A percentile compares a stretch with the other conserved stretches of the same genome.
Conservation (phyloP, 177 flowering plant genomes). For the Vitis hybrid region DNA sequence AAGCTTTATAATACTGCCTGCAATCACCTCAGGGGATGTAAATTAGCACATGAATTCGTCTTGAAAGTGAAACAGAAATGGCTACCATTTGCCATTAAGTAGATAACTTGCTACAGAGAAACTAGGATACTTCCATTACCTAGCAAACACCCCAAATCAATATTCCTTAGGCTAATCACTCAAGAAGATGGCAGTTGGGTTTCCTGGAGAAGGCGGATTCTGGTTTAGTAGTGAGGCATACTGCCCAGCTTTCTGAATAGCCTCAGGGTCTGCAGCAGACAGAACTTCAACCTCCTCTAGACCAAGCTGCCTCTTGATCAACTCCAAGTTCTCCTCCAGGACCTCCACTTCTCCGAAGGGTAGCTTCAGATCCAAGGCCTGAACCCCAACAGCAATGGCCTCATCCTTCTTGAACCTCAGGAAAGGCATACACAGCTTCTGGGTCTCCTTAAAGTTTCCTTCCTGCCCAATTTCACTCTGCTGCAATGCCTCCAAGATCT, state of each 20-base stretch:
- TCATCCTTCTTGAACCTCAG: slow-evolving; percentile 84
- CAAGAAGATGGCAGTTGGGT: slow-evolving; percentile 77
- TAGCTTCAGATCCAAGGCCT: slow-evolving; percentile 71
- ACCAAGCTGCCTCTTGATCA: slow-evolving; percentile 76
- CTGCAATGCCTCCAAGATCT: slow-evolving; percentile 55
- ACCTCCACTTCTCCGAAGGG: slow-evolving; percentile 88
- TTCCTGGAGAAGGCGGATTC: slow-evolving; percentile 88
- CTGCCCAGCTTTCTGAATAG: slow-evolving; percentile 49
- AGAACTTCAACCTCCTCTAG: slow-evolving; percentile 69
- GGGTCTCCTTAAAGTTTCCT: slow-evolving; percentile 57
- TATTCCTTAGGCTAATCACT: slow-evolving; percentile 1
- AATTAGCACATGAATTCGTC: too few relatives aligned
- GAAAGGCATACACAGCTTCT: slow-evolving; percentile 87
- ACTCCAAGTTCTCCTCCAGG: slow-evolving; percentile 69
- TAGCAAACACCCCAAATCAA: too few relatives aligned
- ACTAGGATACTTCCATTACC: neutral
- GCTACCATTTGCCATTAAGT: too few relatives aligned
- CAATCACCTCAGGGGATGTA: too few relatives aligned
- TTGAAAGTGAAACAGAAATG: too few relatives aligned
- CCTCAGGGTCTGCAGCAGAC: slow-evolving; percentile 49
- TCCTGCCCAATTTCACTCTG: slow-evolving; percentile 43
- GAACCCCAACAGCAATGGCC: slow-evolving; percentile 57
- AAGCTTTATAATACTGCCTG: too few relatives aligned
- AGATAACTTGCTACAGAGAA: too few relatives aligned
- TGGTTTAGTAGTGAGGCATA: slow-evolving; percentile 44